Evolutionary conservation across 2,329 filamentous ascomycete species (phyloP), one percentile per base, ranked within the genome.

Genomic region (Zymoseptoria crescenta): DNA sequence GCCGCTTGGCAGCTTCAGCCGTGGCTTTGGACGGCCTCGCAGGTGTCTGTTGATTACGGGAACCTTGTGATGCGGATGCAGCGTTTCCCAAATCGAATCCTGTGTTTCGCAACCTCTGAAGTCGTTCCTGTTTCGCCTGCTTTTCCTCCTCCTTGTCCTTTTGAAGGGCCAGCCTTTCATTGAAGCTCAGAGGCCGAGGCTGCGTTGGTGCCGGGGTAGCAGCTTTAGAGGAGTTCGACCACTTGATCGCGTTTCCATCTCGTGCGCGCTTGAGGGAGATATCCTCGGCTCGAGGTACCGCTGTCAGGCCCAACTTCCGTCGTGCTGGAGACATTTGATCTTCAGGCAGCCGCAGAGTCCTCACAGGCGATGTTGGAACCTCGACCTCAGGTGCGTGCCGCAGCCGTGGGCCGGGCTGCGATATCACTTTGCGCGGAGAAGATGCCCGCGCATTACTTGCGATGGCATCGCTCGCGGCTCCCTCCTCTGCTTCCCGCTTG

Each of bases 251-350:
- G 64, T 63, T 73, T 66, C 54, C 74, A 70, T 64, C 69, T 57
- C 61, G 64, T 2, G 89, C 85, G 64, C 90, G 81, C 73, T 89
- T 94, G 28, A 97, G 76, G 2, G 92, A 96, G 30, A 97, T 81
- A 67, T 96, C 91, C 59, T 84, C 84, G 1, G 87, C 91, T 67
- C 81, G 87, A 41, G 92, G 77, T 0, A 91, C 91, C 72, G 96
- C 95, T 74, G 96, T 92, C 62, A 97, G 95, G 4, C 94, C 93
- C 16, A 97, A 74, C 19, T 91, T 75, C 13, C 94, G 83, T 61
- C 92, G 82, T 56, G 87, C 87, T 0, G 94, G 93, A 1, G 92
- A 96, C 27, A 81, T 84, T 41, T 85, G 86, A 13, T 83, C 77
- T 16, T 77, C 69, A 1, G 79, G 70, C 0, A 74, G 70, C 13